Base-by-base conservation (phyloP, 257 asterid species). In the Nicotiana paniculata region DNA sequence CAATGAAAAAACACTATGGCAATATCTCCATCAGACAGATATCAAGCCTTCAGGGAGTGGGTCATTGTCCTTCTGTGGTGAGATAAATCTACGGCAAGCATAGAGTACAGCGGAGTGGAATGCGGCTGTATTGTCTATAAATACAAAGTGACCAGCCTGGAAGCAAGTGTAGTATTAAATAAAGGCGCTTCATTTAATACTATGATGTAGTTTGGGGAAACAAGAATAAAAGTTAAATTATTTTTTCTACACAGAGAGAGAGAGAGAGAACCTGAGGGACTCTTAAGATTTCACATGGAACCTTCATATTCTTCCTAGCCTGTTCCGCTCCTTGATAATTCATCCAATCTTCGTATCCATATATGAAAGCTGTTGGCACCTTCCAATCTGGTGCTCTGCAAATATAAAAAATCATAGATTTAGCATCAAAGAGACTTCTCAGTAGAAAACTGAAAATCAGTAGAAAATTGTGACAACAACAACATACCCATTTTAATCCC, bases 291-390 rank as follows among this genome's bases (percentile, higher is more conserved):
- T 93, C 97, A 61, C 94, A 92, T 2, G 93, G 98, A 81, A 91
- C 94, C 81, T 89, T 91, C 98, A 91, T 92, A 39, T 81, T 80
- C 87, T 91, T 89, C 43, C 96, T 93, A 53, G 95, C 95, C 76
- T 88, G 91, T 82, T 88, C 90, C 6, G 98, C 97, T 70, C 94
- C 97, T 89, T 88, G 75, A 86, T 90, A 93, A 82, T 88, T 86
- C 97, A 93, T 93, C 97, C 97, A 93, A 87, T 93, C 97, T 68
- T 93, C 84, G 82, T 83, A 15, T 58, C 97, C 97, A 77, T 93
- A 93, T n/a, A 93, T 93, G 86, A 93, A 93, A 37, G 97, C 82
- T 6, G 94, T 93, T 9, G 98, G 96, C 80, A 93, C 97, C 88
- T 90, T 93, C 97, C 95, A 93, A 26, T 92, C 97, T 1, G 96